Evolutionary conservation across 2,329 filamentous ascomycete genomes (phyloP), one percentile per base, ranked within the genome.

Genomic region (Neonectria hederae): DNA sequence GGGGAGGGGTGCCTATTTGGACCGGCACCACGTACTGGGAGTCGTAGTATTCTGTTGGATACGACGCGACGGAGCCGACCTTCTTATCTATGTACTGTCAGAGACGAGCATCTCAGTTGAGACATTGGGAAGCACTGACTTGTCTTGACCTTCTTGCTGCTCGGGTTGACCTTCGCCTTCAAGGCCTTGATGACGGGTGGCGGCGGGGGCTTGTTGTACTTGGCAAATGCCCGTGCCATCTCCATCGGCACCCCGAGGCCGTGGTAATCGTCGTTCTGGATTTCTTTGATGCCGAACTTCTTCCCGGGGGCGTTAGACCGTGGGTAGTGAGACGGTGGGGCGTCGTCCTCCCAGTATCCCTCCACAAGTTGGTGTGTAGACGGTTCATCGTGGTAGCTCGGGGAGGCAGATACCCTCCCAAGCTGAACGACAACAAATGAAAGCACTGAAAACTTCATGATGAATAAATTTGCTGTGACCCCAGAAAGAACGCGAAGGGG

Each of bases 1-100:
- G 87, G 6, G 76, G 68, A 6, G 83, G 83, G 1, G 74, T 84
- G 48, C 91, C 92, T 66, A 93, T 81, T 2, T 81, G 83, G 51
- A 93, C 86, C 0, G 89, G 87, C 60, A 86, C 83, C 30, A 89
- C 78, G 62, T 89, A 90, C 73, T 89, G 83, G 4, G 80, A 78
- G 67, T 90, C 88, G 52, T 81, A 72, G 53, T 76, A 76, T 28
- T 70, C 65, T 1, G 81, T 74, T 3, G 74, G 73, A 6, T 74
- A 69, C 5, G 74, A 73, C 21, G 63, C 22, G 2, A 71, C 72
- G 10, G 67, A 67, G 2, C 75, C 79, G 19, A 63, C 74, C 49
- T 58, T 43, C 1, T 42, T 56, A 42, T 61, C 70, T 65, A 14
- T 1, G 32, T 6, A 2, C 22, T 65, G 48, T 61, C 11, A 65